Conservation (phyloP, 352 stramenopile species). For the Phytophthora multivora region DNA sequence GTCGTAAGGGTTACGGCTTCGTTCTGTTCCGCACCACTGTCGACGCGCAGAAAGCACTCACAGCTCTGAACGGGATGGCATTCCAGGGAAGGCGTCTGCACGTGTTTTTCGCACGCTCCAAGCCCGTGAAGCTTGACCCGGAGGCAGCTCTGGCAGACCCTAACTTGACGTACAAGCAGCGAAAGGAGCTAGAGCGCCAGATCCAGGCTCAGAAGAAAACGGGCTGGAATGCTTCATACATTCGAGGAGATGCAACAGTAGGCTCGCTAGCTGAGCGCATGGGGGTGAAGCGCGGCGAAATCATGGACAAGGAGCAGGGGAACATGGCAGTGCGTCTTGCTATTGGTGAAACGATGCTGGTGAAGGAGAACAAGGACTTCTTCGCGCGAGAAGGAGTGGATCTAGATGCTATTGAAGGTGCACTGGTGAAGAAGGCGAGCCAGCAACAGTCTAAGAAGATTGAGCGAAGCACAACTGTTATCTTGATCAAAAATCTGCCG, state of each 20-base stretch:
- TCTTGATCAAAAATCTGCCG: slow-evolving; percentile 99
- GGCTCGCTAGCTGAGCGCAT: slow-evolving; percentile 85
- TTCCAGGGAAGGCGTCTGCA: slow-evolving; percentile 97
- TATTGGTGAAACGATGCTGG: slow-evolving; percentile 97
- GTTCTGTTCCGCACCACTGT: slow-evolving; percentile 94
- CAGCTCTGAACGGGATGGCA: slow-evolving; percentile 90
- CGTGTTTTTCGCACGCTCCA: slow-evolving; percentile 90
- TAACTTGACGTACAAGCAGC: slow-evolving; percentile 88
- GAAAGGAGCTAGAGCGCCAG: slow-evolving; percentile 91
- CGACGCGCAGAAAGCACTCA: slow-evolving; percentile 89
- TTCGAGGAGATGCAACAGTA: slow-evolving; percentile 74
- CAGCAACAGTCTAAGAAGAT: slow-evolving; percentile 60
- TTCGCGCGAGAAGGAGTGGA: slow-evolving; percentile 95
- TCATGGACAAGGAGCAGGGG: slow-evolving; percentile 94
- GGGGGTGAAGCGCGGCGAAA: slow-evolving; percentile 93
- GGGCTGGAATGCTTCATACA: slow-evolving; percentile 96
- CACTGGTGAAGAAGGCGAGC: slow-evolving; percentile 61
- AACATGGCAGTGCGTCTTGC: slow-evolving; percentile 98
- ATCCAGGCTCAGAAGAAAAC: slow-evolving; percentile 76
- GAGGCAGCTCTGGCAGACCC: slow-evolving; percentile 61
- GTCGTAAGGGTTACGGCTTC: slow-evolving; percentile 98
- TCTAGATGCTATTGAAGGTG: slow-evolving; percentile 92
- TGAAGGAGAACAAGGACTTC: slow-evolving; percentile 98
- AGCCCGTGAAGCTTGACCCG: slow-evolving; percentile 66
- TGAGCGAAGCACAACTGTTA: slow-evolving; percentile 93